Conservation (phyloP, 164 flowering plant genomes). For the Tetracentron sinense region DNA sequence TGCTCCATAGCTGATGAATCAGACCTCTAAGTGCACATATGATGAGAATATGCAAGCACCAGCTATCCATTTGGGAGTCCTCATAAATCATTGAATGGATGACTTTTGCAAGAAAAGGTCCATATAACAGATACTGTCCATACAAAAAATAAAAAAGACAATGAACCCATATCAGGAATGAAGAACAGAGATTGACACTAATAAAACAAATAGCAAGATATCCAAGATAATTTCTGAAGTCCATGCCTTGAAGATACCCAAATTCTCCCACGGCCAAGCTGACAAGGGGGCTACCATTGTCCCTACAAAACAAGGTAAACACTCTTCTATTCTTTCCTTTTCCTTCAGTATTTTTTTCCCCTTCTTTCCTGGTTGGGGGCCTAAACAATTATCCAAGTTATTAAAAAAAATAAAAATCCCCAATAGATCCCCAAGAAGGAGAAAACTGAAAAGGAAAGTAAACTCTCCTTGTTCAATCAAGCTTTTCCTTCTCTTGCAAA, state of each 20-base stretch:
- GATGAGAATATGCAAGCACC: slow-evolving; percentile 62
- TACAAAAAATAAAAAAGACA: slow-evolving; percentile 1
- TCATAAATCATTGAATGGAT: slow-evolving; percentile 29
- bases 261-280: slow-evolving; percentile 72
- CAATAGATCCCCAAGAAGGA: neutral
- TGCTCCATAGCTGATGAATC: slow-evolving; percentile 49
- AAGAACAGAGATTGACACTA: neutral
- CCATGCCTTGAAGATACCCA: slow-evolving; percentile 54
- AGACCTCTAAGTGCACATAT: slow-evolving; percentile 45
- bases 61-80: slow-evolving; percentile 19
- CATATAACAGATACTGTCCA: slow-evolving; percentile 63
- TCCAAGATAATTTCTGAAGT: neutral
- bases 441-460: neutral
- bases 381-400: too few species aligned
- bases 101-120: slow-evolving; percentile 56
- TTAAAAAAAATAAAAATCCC: neutral
- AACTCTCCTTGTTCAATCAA: too few species aligned
- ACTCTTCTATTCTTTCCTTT: neutral
- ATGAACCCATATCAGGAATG: neutral
- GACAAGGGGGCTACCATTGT: slow-evolving; percentile 51
- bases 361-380: too few species aligned
- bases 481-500: neutral
- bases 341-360: neutral
- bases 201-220: neutral
- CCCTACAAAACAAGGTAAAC: neutral